phyloP scores from a whole-genome alignment of 2,329 filamentous ascomycete genomes.

The Penicillium sp. region DNA sequence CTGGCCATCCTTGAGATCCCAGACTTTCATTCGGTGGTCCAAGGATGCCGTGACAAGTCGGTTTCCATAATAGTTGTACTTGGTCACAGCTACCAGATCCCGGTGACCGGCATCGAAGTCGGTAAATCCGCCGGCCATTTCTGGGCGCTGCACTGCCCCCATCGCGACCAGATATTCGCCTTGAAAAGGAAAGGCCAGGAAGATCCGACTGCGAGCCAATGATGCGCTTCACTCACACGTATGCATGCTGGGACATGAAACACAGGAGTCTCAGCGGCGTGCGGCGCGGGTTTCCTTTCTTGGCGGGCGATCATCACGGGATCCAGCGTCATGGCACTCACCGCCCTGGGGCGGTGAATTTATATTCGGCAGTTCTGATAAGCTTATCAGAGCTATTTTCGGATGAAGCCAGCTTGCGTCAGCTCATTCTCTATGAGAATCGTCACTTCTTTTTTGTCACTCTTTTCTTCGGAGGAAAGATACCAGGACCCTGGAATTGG shows the following conservation, averaged over 20 bases:
- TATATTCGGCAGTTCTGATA: slow-evolving; percentile 25
- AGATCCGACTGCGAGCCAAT: slow-evolving; percentile 24
- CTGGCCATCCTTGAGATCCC: slow-evolving; percentile 73
- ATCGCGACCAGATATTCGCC: slow-evolving; percentile 17
- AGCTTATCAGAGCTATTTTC: slow-evolving; percentile 23
- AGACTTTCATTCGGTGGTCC: slow-evolving; percentile 90
- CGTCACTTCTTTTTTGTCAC: slow-evolving; percentile 8
- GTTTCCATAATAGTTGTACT: slow-evolving; percentile 91
- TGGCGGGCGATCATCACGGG: slow-evolving; percentile 25
- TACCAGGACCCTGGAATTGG: background rate
- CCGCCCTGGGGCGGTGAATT: slow-evolving; percentile 35
- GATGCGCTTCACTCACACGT: slow-evolving; percentile 24
- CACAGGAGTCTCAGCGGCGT: slow-evolving; percentile 27
- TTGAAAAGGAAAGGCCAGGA: slow-evolving; percentile 7
- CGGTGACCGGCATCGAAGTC: slow-evolving; percentile 53
- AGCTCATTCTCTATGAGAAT: slow-evolving; percentile 10
- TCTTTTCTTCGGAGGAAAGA: background rate
- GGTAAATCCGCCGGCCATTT: slow-evolving; percentile 44
- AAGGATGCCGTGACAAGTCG: slow-evolving; percentile 89
- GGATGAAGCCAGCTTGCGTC: slow-evolving; percentile 40
- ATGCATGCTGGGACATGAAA: slow-evolving; percentile 29
- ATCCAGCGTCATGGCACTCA: slow-evolving; percentile 24
- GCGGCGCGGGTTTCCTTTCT: slow-evolving; percentile 24
- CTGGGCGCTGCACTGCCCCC: slow-evolving; percentile 31
- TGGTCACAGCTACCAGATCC: slow-evolving; percentile 77